Evolutionary conservation across 352 stramenopile genomes (phyloP), one percentile per base, ranked within the genome.

Genomic region (Globisporangium nunn): DNA sequence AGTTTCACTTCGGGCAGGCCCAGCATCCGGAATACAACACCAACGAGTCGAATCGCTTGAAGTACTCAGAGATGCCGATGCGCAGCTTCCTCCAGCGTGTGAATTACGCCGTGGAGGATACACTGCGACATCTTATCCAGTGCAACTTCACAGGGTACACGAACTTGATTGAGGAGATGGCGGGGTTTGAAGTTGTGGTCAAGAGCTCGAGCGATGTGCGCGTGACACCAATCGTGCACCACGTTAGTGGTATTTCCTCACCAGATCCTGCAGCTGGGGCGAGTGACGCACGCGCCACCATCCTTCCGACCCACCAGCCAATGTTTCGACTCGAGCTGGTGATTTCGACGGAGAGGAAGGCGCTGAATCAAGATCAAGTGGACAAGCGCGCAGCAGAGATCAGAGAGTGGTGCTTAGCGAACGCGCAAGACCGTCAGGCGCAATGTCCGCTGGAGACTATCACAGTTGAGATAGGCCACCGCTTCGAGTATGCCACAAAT

Each of bases 51-150:
- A 88, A 85, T 59, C 82, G 85, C 4, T 62, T 76, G 29, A 74
- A 75, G 50, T 95, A 95, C 54, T n/a, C 88, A 29, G 62, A 70
- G 12, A 85, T 77, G 12, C 68, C 70, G 8, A 64, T 87, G 15
- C 76, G 66, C 12, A 61, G 59, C 2, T 84, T 93, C 44, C 63
- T 95, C 14, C 80, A 84, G 56, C 81, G 85, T 18, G 73, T 93
- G 6, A 91, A 92, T 52, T 91, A 91, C 63, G 91, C 92, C 75
- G 59, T 92, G 7, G 78, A 89, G 68, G 74, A 88, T 50, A 82
- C 78, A 4, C 64, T 95, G 14, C 78, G 78, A 0, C 47, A 76
- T 15, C 48, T 95, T 4, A 76, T 93, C 30, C 60, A 74, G 17
- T 60, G 76, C 8, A 93, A 92, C 39, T 92, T 93, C 50, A 53